phyloP scores from a whole-genome alignment of 2,329 filamentous ascomycete species.

The Colletotrichum musicola region DNA sequence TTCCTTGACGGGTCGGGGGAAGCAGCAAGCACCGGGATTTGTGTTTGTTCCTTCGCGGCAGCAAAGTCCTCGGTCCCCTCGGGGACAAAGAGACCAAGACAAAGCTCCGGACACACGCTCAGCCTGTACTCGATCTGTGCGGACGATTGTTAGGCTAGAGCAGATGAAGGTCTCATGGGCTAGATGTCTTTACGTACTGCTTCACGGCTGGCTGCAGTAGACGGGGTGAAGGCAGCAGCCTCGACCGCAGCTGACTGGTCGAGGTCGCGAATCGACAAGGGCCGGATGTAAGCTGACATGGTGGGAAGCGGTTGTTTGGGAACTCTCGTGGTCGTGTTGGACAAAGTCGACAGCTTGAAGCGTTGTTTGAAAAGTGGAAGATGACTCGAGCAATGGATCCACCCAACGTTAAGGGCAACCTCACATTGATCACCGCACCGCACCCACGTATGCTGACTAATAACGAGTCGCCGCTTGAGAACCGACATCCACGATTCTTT shows the following conservation, averaged over 20 bases:
- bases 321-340: too few species aligned
- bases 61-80: constrained; percentile 15
- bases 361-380: too few species aligned
- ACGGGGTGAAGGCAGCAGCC: constrained; percentile 46
- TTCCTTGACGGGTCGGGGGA: constrained; percentile 14
- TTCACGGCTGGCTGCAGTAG: constrained; percentile 46
- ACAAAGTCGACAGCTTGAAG: too few species aligned
- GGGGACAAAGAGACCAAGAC: constrained; percentile 43
- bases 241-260: constrained; percentile 44
- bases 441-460: too few species aligned
- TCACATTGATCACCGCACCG: too few species aligned
- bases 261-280: constrained; percentile 42
- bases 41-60: background rate
- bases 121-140: constrained; percentile 48
- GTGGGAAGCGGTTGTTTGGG: too few species aligned
- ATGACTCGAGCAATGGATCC: too few species aligned
- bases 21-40: constrained; percentile 32
- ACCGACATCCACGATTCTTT: too few species aligned
- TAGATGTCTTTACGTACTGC: constrained; percentile 40
- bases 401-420: too few species aligned
- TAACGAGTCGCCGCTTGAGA: too few species aligned
- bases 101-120: constrained; percentile 45
- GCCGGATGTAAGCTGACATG: constrained; percentile 45
- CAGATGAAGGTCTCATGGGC: background rate
- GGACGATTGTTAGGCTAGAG: background rate